Evolutionary conservation across 768 basidiomycete genomes (phyloP).

Genomic region (Russula dissimulans): DNA sequence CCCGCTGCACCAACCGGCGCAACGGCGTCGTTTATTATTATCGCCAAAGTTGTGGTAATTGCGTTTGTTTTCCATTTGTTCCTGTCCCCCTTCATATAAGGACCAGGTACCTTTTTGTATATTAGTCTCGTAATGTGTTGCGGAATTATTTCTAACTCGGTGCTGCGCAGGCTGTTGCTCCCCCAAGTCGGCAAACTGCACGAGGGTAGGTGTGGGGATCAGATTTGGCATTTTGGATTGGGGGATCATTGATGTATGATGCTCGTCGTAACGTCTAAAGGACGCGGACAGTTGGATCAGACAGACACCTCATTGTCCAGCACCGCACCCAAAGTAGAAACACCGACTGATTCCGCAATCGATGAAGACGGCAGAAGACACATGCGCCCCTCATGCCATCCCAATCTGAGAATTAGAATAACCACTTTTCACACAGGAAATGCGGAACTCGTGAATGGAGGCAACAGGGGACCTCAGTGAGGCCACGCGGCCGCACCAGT

Average conservation of each 20-base stretch:
- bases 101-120: constrained; percentile 1
- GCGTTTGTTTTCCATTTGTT: not conserved
- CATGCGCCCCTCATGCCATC: too few relatives aligned
- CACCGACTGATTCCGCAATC: not conserved
- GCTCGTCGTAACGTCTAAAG: not conserved
- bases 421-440: not conserved
- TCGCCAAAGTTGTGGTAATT: not conserved
- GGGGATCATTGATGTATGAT: constrained; percentile 5
- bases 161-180: not conserved
- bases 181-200: not conserved
- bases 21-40: not conserved
- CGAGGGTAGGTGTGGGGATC: not conserved
- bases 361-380: not conserved
- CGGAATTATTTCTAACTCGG: not conserved
- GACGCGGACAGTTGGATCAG: not conserved
- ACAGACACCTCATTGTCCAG: too few relatives aligned
- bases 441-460: too few relatives aligned
- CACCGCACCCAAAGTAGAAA: not conserved
- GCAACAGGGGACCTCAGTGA: too few relatives aligned
- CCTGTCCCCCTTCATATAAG: not conserved
- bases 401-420: not conserved
- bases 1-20: not conserved
- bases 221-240: not conserved
- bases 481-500: not conserved
- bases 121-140: not conserved